These are phyloP conservation scores for Colletotrichum siamense DNA, from an alignment of 2,329 filamentous ascomycete genomes.

Conservation along the genomic window DNA sequence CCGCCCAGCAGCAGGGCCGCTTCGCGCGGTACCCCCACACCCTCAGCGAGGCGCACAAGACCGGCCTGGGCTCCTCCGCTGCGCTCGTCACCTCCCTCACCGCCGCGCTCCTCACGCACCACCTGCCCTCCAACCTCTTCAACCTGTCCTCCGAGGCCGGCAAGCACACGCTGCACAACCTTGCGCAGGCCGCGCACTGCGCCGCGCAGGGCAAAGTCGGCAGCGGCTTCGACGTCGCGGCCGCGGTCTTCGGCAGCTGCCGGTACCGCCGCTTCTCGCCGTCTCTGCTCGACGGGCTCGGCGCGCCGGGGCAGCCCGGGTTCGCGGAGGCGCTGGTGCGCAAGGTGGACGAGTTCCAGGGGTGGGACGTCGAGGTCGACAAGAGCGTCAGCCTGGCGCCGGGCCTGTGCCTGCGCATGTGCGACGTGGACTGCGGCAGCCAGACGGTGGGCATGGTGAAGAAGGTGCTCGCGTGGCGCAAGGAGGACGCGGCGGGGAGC, in stretches of 20 bases:
- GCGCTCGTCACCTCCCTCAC: constrained; percentile 90
- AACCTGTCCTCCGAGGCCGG: constrained; percentile 60
- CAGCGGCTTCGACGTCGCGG: constrained; percentile 93
- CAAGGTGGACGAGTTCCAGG: constrained; percentile 66
- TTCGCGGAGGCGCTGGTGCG: constrained; percentile 71
- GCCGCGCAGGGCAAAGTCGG: constrained; percentile 97
- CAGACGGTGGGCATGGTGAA: constrained; percentile 97
- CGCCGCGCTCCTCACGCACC: constrained; percentile 77
- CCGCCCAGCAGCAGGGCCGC: constrained; percentile 41
- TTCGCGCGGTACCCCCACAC: constrained; percentile 82
- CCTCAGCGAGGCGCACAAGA: constrained; percentile 86
- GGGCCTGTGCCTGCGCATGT: constrained; percentile 85
- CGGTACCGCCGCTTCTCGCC: constrained; percentile 94
- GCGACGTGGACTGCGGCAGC: constrained; percentile 93
- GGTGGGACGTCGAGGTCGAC: constrained; percentile 82
- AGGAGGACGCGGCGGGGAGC: constrained; percentile 66
- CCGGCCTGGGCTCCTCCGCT: constrained; percentile 91
- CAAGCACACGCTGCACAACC: constrained; percentile 78
- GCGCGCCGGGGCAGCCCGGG: constrained; percentile 67
- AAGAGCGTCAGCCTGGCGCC: constrained; percentile 75
- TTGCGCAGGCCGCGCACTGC: constrained; percentile 92
- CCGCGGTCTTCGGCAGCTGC: constrained; percentile 90
- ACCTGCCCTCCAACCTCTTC: constrained; percentile 65
- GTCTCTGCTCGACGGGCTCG: constrained; percentile 68
- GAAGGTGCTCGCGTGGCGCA: constrained; percentile 83